phyloP scores from a whole-genome alignment of 768 basidiomycete species.

The Trametes meyenii region DNA sequence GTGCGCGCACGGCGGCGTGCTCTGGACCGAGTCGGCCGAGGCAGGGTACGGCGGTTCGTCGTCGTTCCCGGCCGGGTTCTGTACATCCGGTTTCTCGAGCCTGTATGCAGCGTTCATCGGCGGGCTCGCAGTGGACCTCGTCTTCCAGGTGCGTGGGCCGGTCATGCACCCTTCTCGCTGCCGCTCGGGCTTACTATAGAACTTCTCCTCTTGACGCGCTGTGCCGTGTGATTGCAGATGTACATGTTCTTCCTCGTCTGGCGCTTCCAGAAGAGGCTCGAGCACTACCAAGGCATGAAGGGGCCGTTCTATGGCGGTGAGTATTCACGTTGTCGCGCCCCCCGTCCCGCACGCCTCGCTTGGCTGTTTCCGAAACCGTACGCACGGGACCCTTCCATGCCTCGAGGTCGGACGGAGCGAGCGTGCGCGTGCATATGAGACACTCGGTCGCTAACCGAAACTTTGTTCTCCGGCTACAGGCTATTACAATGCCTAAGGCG shows the following conservation, averaged over 20 bases:
- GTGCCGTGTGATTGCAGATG: conserved; percentile 43
- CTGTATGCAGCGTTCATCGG: conserved; percentile 69
- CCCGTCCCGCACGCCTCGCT: conserved; percentile 8
- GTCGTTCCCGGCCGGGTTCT: conserved; percentile 57
- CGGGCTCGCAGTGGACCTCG: conserved; percentile 62
- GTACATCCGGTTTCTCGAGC: conserved; percentile 59
- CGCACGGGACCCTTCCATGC: conserved; percentile 8
- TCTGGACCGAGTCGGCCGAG: conserved; percentile 52
- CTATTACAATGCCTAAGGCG: conserved; percentile 51
- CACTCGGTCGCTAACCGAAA: conserved; percentile 18
- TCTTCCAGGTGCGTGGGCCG: conserved; percentile 57
- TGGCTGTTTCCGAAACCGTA: conserved; percentile 9
- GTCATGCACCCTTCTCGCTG: conserved; percentile 26
- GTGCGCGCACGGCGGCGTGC: conserved; percentile 69
- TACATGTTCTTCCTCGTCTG: conserved; percentile 80
- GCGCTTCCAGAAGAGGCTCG: conserved; percentile 71
- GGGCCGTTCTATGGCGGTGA: conserved; percentile 64
- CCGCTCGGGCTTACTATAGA: conserved; percentile 24
- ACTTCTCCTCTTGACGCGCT: conserved; percentile 28
- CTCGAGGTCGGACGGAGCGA: conserved; percentile 14
- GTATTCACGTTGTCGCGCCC: conserved; percentile 28
- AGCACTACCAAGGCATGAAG: conserved; percentile 67
- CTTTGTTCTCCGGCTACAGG: conserved; percentile 25
- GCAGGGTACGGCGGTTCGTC: conserved; percentile 45
- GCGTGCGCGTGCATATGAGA: conserved; percentile 9